These are phyloP conservation scores for Didymosphaeria variabile DNA, from an alignment of 2,329 filamentous ascomycete species.

Conservation along the genomic window DNA sequence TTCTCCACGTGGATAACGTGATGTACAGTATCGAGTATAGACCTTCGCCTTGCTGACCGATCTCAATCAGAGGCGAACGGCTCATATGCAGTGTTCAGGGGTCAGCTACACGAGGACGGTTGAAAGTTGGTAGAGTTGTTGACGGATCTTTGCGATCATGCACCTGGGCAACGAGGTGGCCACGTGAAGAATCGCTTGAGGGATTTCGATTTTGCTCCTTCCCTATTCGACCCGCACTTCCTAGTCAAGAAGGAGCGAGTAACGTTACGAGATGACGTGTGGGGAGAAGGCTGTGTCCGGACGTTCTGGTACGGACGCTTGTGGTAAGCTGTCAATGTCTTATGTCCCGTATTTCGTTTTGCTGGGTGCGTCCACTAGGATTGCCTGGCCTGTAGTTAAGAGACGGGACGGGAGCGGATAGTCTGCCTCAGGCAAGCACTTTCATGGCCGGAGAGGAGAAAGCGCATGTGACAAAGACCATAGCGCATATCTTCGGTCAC, in stretches of 20 bases:
- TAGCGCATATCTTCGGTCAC: background rate
- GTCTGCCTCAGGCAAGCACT: background rate
- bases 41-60: background rate
- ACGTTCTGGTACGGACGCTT: constrained; percentile 66
- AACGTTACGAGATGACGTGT: background rate
- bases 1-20: background rate
- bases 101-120: constrained; percentile 1
- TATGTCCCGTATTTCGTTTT: background rate
- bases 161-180: constrained; percentile 21
- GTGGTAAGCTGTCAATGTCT: constrained; percentile 47
- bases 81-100: constrained; percentile 16
- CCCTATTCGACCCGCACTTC: constrained; percentile 17
- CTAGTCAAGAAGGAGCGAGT: constrained; percentile 25
- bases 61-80: background rate
- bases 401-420: background rate
- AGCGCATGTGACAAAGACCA: background rate
- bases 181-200: constrained; percentile 7
- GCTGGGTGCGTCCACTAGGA: background rate
- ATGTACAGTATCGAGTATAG: background rate
- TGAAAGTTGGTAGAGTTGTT: background rate
- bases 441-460: background rate
- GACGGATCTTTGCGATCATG: constrained; percentile 10
- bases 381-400: background rate
- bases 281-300: constrained; percentile 22
- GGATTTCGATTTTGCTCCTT: constrained; percentile 17